A percentile compares a stretch with the other conserved stretches of the same genome.
Evolutionary conservation across 1,284 basidiomycete genomes (phyloP).

Genomic region (Tranzscheliella williamsii): DNA sequence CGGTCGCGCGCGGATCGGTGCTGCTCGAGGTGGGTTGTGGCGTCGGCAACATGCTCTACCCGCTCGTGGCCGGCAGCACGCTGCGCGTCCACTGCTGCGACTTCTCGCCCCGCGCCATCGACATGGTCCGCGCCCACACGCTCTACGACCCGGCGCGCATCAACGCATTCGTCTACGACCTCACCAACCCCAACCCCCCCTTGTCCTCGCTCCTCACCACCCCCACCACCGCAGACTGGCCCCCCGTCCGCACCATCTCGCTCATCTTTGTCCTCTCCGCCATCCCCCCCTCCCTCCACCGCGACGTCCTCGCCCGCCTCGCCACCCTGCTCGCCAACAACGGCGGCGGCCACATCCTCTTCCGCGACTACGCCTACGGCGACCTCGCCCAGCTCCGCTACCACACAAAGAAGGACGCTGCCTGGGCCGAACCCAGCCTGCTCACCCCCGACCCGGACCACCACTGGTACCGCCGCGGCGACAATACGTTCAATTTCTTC

Average conservation of each 20-base stretch:
- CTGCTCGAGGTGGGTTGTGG: slow-evolving; percentile 59
- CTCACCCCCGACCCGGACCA: slow-evolving; percentile 29
- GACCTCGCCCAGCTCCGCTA: slow-evolving; percentile 61
- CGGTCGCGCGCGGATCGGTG: slow-evolving; percentile 7
- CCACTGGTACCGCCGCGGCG: slow-evolving; percentile 59
- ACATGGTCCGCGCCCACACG: slow-evolving; percentile 53
- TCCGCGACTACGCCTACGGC: slow-evolving; percentile 61
- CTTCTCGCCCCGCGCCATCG: slow-evolving; percentile 55
- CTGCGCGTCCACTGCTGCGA: slow-evolving; percentile 58
- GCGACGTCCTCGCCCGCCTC: slow-evolving; percentile 6
- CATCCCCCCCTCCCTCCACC: slow-evolving; percentile 57
- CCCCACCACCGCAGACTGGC: background rate
- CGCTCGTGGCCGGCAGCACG: slow-evolving; percentile 41
- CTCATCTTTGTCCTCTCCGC: slow-evolving; percentile 61
- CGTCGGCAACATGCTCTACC: slow-evolving; percentile 59
- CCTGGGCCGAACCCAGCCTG: slow-evolving; percentile 58
- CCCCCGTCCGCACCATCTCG: slow-evolving; percentile 45
- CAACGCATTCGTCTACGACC: slow-evolving; percentile 61
- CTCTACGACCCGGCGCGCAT: slow-evolving; percentile 38
- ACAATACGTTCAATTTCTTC: slow-evolving; percentile 62
- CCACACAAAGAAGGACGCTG: slow-evolving; percentile 52
- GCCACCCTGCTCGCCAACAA: slow-evolving; percentile 2
- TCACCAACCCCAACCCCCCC: slow-evolving; percentile 21
- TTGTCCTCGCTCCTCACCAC: background rate
- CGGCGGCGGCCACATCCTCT: slow-evolving; percentile 41